Evolutionary conservation across 352 stramenopile genomes (phyloP).

Genomic region (Pythium scleroteichum): DNA sequence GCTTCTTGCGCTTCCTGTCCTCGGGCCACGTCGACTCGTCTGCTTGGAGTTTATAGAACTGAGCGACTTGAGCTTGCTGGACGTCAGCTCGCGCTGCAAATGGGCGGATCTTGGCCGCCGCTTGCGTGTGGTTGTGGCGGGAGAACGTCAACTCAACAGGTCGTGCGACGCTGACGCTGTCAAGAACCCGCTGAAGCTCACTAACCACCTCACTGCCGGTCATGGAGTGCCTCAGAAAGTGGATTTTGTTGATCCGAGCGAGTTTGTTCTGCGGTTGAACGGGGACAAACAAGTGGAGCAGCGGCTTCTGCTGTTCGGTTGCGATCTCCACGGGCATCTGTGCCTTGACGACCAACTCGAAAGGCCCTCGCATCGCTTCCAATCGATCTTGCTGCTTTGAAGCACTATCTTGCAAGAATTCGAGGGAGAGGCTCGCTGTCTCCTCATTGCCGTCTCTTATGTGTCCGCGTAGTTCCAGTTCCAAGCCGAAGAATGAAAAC

Average conservation of each 20-base stretch:
- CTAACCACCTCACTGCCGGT: constrained; percentile 37
- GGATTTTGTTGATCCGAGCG: constrained; percentile 49
- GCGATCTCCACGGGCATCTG: constrained; percentile 21
- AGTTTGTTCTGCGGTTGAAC: constrained; percentile 50
- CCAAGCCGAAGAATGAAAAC: constrained; percentile 26
- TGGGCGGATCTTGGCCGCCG: constrained; percentile 51
- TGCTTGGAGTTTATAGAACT: constrained; percentile 38
- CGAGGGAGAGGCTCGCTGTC: not conserved
- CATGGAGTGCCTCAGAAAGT: constrained; percentile 30
- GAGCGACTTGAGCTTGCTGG: constrained; percentile 47
- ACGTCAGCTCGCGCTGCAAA: constrained; percentile 60
- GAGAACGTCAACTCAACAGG: constrained; percentile 54
- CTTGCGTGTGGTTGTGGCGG: constrained; percentile 56
- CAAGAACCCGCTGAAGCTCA: constrained; percentile 33
- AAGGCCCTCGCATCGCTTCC: constrained; percentile 13
- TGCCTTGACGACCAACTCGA: constrained; percentile 23
- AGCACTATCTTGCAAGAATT: constrained; percentile 9
- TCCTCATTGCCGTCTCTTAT: not conserved
- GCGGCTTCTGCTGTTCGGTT: constrained; percentile 24
- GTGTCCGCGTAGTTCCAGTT: constrained; percentile 15
- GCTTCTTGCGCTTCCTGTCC: constrained; percentile 47
- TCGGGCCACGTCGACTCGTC: constrained; percentile 37
- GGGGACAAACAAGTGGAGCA: constrained; percentile 36
- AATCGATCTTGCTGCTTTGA: constrained; percentile 6
- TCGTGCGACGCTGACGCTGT: constrained; percentile 35